Evolutionary conservation across 2,329 filamentous ascomycete species (phyloP), one percentile per base, ranked within the genome.

Genomic region (Aspergillus sp.): DNA sequence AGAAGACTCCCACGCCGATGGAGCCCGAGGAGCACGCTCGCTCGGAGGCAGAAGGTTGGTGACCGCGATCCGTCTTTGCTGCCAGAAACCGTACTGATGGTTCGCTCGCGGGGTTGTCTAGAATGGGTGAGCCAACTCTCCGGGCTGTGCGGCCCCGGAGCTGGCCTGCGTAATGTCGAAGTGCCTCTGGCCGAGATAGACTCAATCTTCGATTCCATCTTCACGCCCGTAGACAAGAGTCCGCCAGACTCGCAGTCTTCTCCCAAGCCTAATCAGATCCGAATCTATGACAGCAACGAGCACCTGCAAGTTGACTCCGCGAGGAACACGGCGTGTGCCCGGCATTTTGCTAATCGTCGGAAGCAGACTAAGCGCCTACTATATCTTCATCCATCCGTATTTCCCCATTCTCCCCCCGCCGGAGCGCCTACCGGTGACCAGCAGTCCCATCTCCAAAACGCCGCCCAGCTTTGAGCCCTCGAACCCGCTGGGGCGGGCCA

Each of bases 101-200:
- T 32, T 6, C 11, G 12, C 16, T 20, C 20, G n/a, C 10, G 49
- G 24, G 2, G 14, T 32, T 32, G 6, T n/a, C 24, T 47, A 65
- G 64, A 61, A 52, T 68, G 62, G 64, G 60, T 65, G 45, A 56
- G 58, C 26, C 63, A 61, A 36, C 57, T 66, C 9, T 54, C 57
- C 18, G 57, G 55, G 12, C 42, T 66, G 57, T 79, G 80, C 63
- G 78, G 78, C 10, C 80, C 81, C 2, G 80, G 81, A 2, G 81
- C 80, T 6, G 81, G 80, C 6, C 72, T 84, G 50, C 80, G 77
- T 57, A 74, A 79, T 55, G 70, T 83, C 6, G 78, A 77, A 22
- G 80, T 81, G 62, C 73, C 77, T 26, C 75, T 78, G 36, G 76
- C 77, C 53, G 79, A 83, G 61, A 81, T 80, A 62, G 80, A 81